Evolutionary conservation across 768 basidiomycete species (phyloP).

Genomic region (Dioszegia hungarica): DNA sequence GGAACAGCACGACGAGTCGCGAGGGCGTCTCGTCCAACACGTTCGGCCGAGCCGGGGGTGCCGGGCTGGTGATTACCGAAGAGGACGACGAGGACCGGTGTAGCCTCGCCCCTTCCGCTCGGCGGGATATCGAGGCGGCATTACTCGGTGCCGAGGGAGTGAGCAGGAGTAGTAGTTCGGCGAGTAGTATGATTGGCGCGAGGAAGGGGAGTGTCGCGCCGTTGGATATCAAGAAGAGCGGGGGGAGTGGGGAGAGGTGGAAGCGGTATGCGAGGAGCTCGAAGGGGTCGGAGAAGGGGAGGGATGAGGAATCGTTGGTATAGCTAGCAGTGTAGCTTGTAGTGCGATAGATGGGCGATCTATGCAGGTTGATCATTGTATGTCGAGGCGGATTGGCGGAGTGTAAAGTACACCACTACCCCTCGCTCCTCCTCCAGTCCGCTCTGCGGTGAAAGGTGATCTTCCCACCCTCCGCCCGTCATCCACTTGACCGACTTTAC

Average conservation of each 20-base stretch:
- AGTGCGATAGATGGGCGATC: background rate
- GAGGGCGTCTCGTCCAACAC: background rate
- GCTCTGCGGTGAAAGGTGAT: slow-evolving; percentile 1
- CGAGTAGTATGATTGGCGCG: background rate
- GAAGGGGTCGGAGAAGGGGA: slow-evolving; percentile 2
- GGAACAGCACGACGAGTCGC: background rate
- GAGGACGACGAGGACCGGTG: slow-evolving; percentile 14
- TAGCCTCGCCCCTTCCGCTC: background rate
- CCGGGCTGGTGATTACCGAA: slow-evolving; percentile 3
- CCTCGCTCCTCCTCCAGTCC: slow-evolving; percentile 37
- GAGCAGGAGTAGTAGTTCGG: background rate
- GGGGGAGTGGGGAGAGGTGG: slow-evolving; percentile 20
- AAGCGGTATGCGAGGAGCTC: slow-evolving; percentile 12
- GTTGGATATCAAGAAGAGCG: slow-evolving; percentile 1
- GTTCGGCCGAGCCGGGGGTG: background rate
- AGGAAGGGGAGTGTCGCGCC: slow-evolving; percentile 1
- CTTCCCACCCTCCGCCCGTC: slow-evolving; percentile 27
- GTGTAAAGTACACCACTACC: slow-evolving; percentile 32
- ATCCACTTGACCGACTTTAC: slow-evolving; percentile 34
- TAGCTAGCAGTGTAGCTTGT: background rate
- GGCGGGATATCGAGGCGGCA: background rate
- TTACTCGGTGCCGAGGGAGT: slow-evolving; percentile 5
- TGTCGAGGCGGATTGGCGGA: background rate
- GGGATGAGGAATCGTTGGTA: background rate
- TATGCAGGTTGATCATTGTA: background rate